Base-by-base conservation (phyloP, 2,329 filamentous ascomycete species). In the Neofusicoccum umdonicola region DNA sequence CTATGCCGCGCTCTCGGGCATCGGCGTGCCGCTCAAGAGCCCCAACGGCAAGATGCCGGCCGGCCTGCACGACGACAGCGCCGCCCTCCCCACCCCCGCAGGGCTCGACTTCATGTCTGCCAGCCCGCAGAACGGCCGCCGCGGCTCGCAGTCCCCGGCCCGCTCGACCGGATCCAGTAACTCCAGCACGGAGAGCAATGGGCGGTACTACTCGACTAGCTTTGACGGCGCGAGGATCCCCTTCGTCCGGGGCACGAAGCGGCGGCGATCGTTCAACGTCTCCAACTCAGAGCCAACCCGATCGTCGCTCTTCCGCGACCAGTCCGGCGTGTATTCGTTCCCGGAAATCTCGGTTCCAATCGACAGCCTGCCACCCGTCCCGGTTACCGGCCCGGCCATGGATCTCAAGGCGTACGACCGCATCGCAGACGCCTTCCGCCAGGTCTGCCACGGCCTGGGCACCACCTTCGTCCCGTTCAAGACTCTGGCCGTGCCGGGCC, bases 281-380 rank as follows among this genome's bases (percentile, higher is more conserved):
- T 63, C 48, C 2, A 37, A 9, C n/a, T 12, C 62, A 11, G 11
- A 35, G 1, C n/a, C 52, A n/a, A 35, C 42, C 11, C 35, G 60
- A 4, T 62, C 48, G 0, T 62, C 60, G 11, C 22, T 60, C n/a
- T 60, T 60, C 42, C 56, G 56, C 27, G 27, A 60, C n/a, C 19
- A 34, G 17, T 51, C 51, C 4, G 41, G 34, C 22, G 56, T 47
- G 2, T 60, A 39, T 39, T 31, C 42, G 12, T 61, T 65, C 52
- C 63, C 63, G 4, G 63, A 65, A n/a, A 44, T 65, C 13, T 44
- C 45, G 39, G 51, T 51, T 17, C 63, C 50, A 2, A 65, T 65
- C 17, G 47, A 47, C 41, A 51, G 35, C 4, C 42, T 45, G 4
- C 44, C 50, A 13, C 54, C 56, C 3, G 42, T 61, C 1, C 12